phyloP scores from a whole-genome alignment of 192 early-diverging fungal genomes.

The Backusella tuberculispora region DNA sequence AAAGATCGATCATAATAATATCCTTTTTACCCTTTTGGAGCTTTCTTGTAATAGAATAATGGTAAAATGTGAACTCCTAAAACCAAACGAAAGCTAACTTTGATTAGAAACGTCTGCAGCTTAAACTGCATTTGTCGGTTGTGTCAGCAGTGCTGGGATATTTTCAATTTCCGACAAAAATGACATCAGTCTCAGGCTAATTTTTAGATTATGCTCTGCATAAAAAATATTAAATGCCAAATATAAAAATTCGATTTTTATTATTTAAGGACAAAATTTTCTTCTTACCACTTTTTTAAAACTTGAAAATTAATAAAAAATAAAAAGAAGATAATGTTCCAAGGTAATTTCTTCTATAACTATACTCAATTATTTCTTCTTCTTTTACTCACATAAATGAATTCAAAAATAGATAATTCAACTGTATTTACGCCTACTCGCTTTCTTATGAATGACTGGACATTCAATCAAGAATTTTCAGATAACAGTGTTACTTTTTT shows the following conservation, averaged over 20 bases:
- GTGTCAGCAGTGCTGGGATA: background rate
- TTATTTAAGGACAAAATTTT: background rate
- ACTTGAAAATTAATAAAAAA: background rate
- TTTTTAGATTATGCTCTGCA: conserved; percentile 1
- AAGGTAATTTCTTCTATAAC: background rate
- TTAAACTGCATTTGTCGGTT: background rate
- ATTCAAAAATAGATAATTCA: background rate
- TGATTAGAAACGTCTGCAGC: background rate
- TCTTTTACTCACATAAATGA: background rate
- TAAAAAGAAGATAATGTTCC: conserved; percentile 13
- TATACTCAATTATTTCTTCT: background rate
- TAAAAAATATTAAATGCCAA: background rate
- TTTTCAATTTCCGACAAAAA: background rate
- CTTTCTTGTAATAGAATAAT: conserved; percentile 5
- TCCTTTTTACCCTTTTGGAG: background rate
- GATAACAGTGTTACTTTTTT: background rate
- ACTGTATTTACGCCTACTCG: background rate
- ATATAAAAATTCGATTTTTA: background rate
- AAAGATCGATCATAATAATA: background rate
- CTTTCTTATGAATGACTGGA: background rate
- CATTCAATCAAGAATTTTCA: conserved; percentile 1
- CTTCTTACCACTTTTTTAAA: background rate
- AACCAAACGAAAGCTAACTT: background rate
- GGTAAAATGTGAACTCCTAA: background rate
- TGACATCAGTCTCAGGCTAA: background rate